Percentiles rank a stretch among this genome's conserved stretches.
Conservation (phyloP, 257 asterid species). For the Solanum corneliomulleri region DNA sequence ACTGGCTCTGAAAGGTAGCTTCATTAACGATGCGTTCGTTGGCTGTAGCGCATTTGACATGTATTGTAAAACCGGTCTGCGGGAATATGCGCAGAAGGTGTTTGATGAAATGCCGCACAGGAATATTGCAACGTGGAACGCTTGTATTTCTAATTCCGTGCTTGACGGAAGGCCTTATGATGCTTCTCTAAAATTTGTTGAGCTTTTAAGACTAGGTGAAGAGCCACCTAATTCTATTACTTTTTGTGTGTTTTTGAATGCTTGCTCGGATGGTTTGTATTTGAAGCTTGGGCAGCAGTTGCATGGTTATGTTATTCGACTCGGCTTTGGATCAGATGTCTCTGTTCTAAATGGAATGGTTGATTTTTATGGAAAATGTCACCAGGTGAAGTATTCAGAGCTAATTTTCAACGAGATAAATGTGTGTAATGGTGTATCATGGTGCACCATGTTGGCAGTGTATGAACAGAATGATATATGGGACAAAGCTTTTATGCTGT, state of each 20-base stretch:
- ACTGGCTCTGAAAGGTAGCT: conserved; percentile 35
- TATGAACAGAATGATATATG: conserved; percentile 72
- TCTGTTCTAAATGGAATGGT: conserved; percentile 62
- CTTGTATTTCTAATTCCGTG: conserved; percentile 59
- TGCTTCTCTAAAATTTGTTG: conserved; percentile 38
- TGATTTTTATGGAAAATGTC: conserved; percentile 79
- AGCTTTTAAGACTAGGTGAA: conserved; percentile 29
- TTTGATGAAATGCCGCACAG: conserved; percentile 66
- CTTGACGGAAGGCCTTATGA: conserved; percentile 34
- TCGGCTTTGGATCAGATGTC: conserved; percentile 45
- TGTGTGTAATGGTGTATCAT: conserved; percentile 53
- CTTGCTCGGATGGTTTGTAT: conserved; percentile 52
- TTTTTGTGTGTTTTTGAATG: conserved; percentile 69
- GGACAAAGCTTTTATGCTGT: conserved; percentile 49
- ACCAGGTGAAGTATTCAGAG: conserved; percentile 31
- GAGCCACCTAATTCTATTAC: conserved; percentile 61
- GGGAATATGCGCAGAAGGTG: conserved; percentile 37
- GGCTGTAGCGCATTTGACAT: conserved; percentile 76
- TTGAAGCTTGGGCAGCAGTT: conserved; percentile 51
- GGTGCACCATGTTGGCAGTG: conserved; percentile 76
- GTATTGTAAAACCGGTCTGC: conserved; percentile 41
- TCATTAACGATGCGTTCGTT: conserved; percentile 52
- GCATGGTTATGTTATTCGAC: conserved; percentile 48
- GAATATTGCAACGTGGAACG: conserved; percentile 82
- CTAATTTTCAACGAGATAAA: conserved; percentile 38